Conservation (phyloP, 768 basidiomycete species). For the Mycena belliarum region DNA sequence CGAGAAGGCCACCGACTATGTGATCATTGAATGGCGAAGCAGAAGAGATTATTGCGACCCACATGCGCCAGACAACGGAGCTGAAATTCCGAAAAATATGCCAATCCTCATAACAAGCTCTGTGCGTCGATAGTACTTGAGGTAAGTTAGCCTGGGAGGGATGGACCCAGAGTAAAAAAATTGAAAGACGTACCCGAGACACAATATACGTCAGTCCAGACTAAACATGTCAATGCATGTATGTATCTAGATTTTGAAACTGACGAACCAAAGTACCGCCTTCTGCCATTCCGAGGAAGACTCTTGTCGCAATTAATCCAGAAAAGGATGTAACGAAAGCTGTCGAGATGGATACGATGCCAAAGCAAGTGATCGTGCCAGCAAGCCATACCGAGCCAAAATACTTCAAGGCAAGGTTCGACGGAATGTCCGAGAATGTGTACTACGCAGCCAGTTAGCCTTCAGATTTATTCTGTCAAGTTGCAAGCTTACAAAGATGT, state of each 20-base stretch:
- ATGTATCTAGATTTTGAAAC: no score
- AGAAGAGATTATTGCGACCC: conserved; percentile 11
- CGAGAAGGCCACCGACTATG: conserved; percentile 40
- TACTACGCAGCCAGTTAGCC: conserved; percentile 27
- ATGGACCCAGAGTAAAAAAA: no score
- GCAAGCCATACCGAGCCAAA: conserved; percentile 42
- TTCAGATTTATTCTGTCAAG: not conserved
- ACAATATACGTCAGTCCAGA: conserved; percentile 42
- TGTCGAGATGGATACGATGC: conserved; percentile 37
- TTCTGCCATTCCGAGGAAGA: conserved; percentile 44
- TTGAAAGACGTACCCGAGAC: conserved; percentile 34
- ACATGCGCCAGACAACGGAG: conserved; percentile 39
- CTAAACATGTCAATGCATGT: conserved; percentile 22
- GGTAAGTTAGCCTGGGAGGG: no score
- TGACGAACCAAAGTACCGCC: conserved; percentile 41
- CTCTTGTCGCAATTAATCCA: conserved; percentile 37
- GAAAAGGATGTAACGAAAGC: conserved; percentile 39
- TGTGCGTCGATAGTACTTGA: conserved; percentile 38
- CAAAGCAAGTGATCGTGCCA: conserved; percentile 38
- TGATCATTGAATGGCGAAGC: not conserved
- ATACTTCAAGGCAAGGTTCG: conserved; percentile 43
- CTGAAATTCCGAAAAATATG: conserved; percentile 36
- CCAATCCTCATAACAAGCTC: conserved; percentile 39
- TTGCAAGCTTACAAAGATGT: conserved; percentile 33
- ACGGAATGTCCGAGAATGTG: conserved; percentile 40